Base-by-base conservation (phyloP, 371 early-diverging fungal genomes). In the Umbelopsis sp. region DNA sequence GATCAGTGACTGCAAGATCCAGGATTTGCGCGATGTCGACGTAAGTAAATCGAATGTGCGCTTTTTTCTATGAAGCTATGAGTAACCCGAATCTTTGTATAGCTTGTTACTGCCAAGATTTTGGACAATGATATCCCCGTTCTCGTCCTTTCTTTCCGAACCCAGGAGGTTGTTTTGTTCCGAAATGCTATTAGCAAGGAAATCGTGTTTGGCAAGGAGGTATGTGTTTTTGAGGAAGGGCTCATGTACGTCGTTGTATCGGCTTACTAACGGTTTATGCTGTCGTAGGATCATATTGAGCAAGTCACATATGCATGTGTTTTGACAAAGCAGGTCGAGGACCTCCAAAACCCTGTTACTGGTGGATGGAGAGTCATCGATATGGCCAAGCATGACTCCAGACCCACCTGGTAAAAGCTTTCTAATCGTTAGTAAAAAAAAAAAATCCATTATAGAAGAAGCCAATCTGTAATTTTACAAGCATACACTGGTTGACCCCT, bases 151-250 rank as follows among this genome's bases (percentile, higher is more conserved):
- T 91, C 94, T 2, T 98, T 94, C 89, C 88, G 92, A 72, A 96
- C 98, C 14, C 96, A 97, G 78, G 96, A 99, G 77, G 88, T 97
- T 69, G 90, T 95, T 50, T 76, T 95, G n/a, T 97, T 97, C 89
- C 89, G 96, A 65, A 90, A 97, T 80, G 86, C 87, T 32, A 86
- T 87, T 73, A 88, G 91, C 8, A 89, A 91, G 44, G 96, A 94
- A 78, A 86, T 97, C 65, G 92, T 88, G 6, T 87, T 89, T 74
- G 98, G 99, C 63, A 84, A 89, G 57, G 97, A 96, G 75, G 82
- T 82, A 79, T 45, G 41, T 62, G 45, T 10, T 46, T 22, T 65
- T 25, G 62, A 37, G n/a, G 25, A 9, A 65, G 22, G 44, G 12
- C 18, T 12, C 24, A 10, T 37, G 22, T 44, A 14, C 51, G 1